A percentile compares a stretch with the other conserved stretches of the same genome.
Conservation (phyloP, 257 asterid species). For the Lantana camara region DNA sequence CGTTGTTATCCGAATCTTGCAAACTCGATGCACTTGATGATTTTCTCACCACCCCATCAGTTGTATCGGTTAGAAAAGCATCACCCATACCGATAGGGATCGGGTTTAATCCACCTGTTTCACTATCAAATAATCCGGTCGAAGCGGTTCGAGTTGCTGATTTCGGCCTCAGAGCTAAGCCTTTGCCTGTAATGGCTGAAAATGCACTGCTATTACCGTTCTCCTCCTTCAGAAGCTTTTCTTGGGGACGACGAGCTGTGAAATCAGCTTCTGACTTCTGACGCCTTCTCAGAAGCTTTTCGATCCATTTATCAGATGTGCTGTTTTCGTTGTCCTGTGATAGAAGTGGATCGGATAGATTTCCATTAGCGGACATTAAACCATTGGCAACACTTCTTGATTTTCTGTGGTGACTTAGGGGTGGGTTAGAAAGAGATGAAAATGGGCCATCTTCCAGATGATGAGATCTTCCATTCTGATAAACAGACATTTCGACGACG, state of each 20-base stretch:
- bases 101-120: conserved; percentile 40
- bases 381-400: conserved; percentile 66
- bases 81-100: conserved; percentile 46
- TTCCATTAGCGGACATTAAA: conserved; percentile 47
- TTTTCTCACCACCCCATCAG: conserved; percentile 57
- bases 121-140: conserved; percentile 43
- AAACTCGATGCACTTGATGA: conserved; percentile 83
- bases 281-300: conserved; percentile 60
- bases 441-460: conserved; percentile 51
- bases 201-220: conserved; percentile 48
- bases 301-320: conserved; percentile 52
- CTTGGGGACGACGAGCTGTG: conserved; percentile 48
- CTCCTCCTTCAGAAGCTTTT: conserved; percentile 74
- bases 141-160: conserved; percentile 43
- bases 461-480: conserved; percentile 52
- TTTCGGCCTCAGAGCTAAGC: conserved; percentile 83
- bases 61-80: conserved; percentile 37
- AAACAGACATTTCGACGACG: conserved; percentile 50
- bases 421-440: conserved; percentile 45
- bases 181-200: conserved; percentile 54
- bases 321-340: conserved; percentile 44
- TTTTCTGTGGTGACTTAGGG: conserved; percentile 65
- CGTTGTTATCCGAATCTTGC: conserved; percentile 62
- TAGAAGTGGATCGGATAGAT: conserved; percentile 36
- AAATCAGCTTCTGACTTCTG: conserved; percentile 66